Conservation (phyloP, 2,329 filamentous ascomycete genomes). For the Leptographium lundbergii region DNA sequence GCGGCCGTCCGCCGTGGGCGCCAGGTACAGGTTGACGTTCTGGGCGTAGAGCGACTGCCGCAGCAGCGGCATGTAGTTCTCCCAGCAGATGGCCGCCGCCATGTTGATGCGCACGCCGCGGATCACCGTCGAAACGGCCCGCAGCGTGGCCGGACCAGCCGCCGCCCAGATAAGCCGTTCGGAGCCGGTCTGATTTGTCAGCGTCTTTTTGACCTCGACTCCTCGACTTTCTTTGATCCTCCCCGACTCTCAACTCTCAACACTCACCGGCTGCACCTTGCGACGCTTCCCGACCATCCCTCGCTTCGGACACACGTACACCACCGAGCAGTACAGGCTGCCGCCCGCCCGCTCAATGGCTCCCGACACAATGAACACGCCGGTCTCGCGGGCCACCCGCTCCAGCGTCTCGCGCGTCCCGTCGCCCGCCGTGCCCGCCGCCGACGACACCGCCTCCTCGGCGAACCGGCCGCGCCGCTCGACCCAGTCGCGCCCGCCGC, state of each 20-base stretch:
- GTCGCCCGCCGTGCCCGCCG: conserved; percentile 23
- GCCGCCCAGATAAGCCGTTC: conserved; percentile 86
- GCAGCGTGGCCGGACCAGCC: conserved; percentile 64
- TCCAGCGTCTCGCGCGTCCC: conserved; percentile 72
- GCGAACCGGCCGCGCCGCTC: conserved; percentile 6
- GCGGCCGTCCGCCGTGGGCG: conserved; percentile 75
- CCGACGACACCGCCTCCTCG: conserved; percentile 20
- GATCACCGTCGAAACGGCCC: conserved; percentile 67
- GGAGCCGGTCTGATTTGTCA: conserved; percentile 47
- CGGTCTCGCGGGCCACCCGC: conserved; percentile 59
- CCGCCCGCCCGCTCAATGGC: conserved; percentile 70
- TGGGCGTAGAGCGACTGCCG: conserved; percentile 76
- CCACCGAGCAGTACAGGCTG: conserved; percentile 68
- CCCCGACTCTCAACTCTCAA: no score
- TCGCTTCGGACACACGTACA: conserved; percentile 66
- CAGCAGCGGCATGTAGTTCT: conserved; percentile 89
- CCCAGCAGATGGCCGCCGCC: conserved; percentile 87
- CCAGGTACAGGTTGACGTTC: conserved; percentile 84
- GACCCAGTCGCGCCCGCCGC: conserved; percentile 63
- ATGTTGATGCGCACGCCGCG: conserved; percentile 69
- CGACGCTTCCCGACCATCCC: conserved; percentile 74
- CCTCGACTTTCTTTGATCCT: no score
- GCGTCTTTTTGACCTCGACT: neutral
- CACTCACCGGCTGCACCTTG: conserved; percentile 75
- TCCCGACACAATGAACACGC: conserved; percentile 71